A percentile compares a stretch with the other conserved stretches of the same genome.
Evolutionary conservation across 1,139 yeast genomes (phyloP).

Genomic region (Blastobotrys malaysiensis): DNA sequence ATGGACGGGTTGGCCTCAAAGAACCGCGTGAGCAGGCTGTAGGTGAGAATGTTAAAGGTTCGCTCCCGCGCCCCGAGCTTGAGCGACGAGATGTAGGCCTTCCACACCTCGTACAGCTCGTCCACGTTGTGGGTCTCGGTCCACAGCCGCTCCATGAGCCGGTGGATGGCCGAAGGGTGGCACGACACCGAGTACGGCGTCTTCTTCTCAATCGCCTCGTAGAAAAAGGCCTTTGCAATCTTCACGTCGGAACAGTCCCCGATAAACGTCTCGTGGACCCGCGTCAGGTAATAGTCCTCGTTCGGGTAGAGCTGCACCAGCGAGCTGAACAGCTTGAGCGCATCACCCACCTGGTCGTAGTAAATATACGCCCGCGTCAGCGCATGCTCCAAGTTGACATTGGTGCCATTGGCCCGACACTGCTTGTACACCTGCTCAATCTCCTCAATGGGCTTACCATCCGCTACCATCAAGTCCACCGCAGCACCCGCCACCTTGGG

Average conservation of each 20-base stretch:
- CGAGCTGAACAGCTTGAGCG: conserved; percentile 45
- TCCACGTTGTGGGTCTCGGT: conserved; percentile 51
- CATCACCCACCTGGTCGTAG: conserved; percentile 47
- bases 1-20: conserved; percentile 54
- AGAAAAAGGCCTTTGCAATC: conserved; percentile 68
- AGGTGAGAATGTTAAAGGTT: conserved; percentile 61
- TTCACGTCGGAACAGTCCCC: conserved; percentile 73
- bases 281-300: conserved; percentile 46
- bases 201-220: conserved; percentile 58
- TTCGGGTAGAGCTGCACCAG: conserved; percentile 33
- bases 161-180: conserved; percentile 71
- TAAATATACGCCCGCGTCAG: conserved; percentile 57
- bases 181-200: conserved; percentile 69
- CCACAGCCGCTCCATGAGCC: conserved; percentile 61
- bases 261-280: conserved; percentile 72
- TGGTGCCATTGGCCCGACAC: conserved; percentile 31
- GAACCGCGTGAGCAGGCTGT: conserved; percentile 61
- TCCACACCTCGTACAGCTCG: conserved; percentile 60
- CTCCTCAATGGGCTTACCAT: conserved; percentile 56
- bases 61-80: conserved; percentile 60
- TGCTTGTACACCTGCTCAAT: conserved; percentile 44
- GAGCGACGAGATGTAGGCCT: conserved; percentile 53
- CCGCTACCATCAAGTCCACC: conserved; percentile 61
- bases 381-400: conserved; percentile 48
- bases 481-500: conserved; percentile 66